Evolutionary conservation across 2,329 filamentous ascomycete species (phyloP).

Genomic region (Penicillium sp.): DNA sequence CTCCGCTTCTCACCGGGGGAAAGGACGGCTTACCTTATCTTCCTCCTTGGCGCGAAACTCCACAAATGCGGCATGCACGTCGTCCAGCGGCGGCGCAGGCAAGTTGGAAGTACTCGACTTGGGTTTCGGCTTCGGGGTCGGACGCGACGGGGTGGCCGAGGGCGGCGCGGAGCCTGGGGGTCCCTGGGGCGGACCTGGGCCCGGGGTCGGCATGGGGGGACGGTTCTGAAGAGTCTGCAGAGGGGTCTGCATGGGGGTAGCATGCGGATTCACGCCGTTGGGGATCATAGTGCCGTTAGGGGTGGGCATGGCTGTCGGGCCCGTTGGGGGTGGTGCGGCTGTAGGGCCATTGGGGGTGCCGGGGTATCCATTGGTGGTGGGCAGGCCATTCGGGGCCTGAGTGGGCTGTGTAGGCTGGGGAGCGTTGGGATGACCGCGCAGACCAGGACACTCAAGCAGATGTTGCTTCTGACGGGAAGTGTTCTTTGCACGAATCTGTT

Average conservation of each 20-base stretch:
- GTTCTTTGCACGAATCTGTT: conserved; percentile 58
- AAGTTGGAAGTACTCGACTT: conserved; percentile 46
- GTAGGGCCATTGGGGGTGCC: conserved; percentile 46
- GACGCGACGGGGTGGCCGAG: conserved; percentile 38
- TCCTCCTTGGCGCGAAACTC: conserved; percentile 54
- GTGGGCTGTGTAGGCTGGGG: conserved; percentile 47
- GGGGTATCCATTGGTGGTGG: conserved; percentile 47
- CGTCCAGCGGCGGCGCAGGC: conserved; percentile 52
- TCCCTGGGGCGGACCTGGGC: conserved; percentile 37
- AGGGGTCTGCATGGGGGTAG: conserved; percentile 48
- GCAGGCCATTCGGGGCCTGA: conserved; percentile 45
- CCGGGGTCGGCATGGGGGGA: conserved; percentile 45
- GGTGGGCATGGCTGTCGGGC: conserved; percentile 42
- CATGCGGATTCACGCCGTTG: conserved; percentile 50
- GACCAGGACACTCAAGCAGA: conserved; percentile 54
- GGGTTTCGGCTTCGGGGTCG: conserved; percentile 44
- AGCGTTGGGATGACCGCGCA: conserved; percentile 50
- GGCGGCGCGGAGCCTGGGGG: conserved; percentile 34
- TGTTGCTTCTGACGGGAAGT: conserved; percentile 58
- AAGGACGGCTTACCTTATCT: conserved; percentile 43
- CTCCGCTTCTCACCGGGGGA: not conserved
- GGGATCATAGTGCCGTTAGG: conserved; percentile 49
- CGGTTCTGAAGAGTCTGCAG: conserved; percentile 46
- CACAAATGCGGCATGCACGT: conserved; percentile 55
- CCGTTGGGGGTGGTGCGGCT: conserved; percentile 36